Evolutionary conservation across 1,284 basidiomycete species (phyloP).

Genomic region (Ustilago lituana): DNA sequence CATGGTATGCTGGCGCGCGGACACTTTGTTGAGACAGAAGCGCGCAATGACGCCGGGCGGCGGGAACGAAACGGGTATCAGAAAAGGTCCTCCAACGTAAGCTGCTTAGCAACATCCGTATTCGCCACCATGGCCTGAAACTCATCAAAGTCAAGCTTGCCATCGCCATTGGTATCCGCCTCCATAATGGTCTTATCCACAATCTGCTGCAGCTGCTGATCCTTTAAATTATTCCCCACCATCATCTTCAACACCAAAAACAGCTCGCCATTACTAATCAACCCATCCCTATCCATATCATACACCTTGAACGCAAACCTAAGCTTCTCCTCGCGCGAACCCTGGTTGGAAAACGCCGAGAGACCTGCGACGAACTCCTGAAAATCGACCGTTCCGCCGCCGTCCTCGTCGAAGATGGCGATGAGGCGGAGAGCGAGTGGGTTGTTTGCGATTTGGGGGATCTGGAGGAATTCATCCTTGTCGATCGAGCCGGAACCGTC

Average conservation of each 20-base stretch:
- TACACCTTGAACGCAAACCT: conserved; percentile 98
- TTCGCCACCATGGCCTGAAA: conserved; percentile 96
- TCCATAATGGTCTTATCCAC: conserved; percentile 99
- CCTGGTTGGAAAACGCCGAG: conserved; percentile 95
- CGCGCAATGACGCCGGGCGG: no score
- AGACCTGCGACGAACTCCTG: conserved; percentile 98
- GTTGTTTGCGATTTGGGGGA: conserved; percentile 98
- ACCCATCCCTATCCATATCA: conserved; percentile 96
- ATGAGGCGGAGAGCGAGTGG: conserved; percentile 97
- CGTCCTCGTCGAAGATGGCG: conserved; percentile 98
- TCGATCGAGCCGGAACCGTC: conserved; percentile 98
- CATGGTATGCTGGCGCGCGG: no score
- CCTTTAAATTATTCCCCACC: conserved; percentile 99
- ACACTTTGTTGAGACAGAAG: no score
- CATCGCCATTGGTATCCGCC: conserved; percentile 95
- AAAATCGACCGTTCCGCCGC: conserved; percentile 97
- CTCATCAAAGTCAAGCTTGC: conserved; percentile 95
- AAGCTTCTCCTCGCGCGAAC: conserved; percentile 94
- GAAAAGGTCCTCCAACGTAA: conserved; percentile 83
- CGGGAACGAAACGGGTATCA: not conserved
- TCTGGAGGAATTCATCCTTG: conserved; percentile 97
- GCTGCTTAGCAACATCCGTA: conserved; percentile 98
- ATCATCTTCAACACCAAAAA: conserved; percentile 99
- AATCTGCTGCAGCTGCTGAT: conserved; percentile 98
- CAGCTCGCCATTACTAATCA: conserved; percentile 97